These are phyloP conservation scores for Verticillium zaregamsianum DNA, from an alignment of 2,329 filamentous ascomycete species.

Conservation along the genomic window DNA sequence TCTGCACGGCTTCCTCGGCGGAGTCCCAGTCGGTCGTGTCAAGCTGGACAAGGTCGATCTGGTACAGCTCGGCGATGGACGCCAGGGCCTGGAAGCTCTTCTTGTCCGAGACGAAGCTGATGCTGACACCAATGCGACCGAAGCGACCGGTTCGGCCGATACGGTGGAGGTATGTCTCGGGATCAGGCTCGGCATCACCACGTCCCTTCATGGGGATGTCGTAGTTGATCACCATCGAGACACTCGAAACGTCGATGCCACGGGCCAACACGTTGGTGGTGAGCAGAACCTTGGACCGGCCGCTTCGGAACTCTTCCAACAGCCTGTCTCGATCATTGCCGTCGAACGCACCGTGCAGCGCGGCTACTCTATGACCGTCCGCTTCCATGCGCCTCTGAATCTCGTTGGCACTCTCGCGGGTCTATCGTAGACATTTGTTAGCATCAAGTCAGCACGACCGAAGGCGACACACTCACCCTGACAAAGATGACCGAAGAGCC, in stretches of 20 bases:
- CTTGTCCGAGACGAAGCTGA: conserved; percentile 88
- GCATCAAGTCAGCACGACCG: not conserved
- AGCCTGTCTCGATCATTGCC: conserved; percentile 77
- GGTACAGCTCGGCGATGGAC: conserved; percentile 75
- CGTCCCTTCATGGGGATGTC: conserved; percentile 73
- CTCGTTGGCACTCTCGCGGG: conserved; percentile 76
- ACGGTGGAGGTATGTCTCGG: conserved; percentile 94
- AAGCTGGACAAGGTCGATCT: conserved; percentile 75
- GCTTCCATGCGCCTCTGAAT: conserved; percentile 82
- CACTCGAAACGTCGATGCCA: conserved; percentile 86
- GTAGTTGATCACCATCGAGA: conserved; percentile 99
- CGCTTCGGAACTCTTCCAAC: conserved; percentile 80
- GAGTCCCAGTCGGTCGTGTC: conserved; percentile 87
- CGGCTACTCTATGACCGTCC: conserved; percentile 89
- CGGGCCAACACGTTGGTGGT: conserved; percentile 95
- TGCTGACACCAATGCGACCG: conserved; percentile 90
- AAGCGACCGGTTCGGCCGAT: conserved; percentile 97
- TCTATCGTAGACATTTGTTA: conserved; percentile 42
- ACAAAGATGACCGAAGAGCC: conserved; percentile 98
- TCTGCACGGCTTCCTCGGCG: conserved; percentile 78
- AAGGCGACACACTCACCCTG: conserved; percentile 51
- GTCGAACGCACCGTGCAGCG: conserved; percentile 84
- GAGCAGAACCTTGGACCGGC: conserved; percentile 91
- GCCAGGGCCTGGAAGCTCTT: conserved; percentile 75
- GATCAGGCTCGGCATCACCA: conserved; percentile 79